Evolutionary conservation across 2,329 filamentous ascomycete genomes (phyloP).

Genomic region (Tolypocladium sp.): DNA sequence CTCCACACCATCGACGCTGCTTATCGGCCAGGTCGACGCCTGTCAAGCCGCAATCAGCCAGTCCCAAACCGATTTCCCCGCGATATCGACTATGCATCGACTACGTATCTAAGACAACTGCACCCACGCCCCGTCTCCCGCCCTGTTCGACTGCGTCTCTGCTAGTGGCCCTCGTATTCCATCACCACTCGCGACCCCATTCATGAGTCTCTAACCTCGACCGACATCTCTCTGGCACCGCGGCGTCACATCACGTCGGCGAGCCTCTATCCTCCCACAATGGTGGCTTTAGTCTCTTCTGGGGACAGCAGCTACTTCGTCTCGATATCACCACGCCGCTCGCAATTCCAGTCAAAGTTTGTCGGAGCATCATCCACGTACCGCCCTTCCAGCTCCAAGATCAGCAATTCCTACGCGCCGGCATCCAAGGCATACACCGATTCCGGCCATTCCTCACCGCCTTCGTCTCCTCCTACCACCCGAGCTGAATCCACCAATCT

Average conservation of each 20-base stretch:
- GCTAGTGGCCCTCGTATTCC: no score
- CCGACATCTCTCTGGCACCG: background rate
- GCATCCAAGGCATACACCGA: slow-evolving; percentile 33
- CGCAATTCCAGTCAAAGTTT: slow-evolving; percentile 52
- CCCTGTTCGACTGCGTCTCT: no score
- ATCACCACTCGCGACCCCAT: background rate
- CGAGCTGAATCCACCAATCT: slow-evolving; percentile 44
- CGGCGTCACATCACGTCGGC: slow-evolving; percentile 4
- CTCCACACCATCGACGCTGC: no score
- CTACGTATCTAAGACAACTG: no score
- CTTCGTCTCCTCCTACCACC: slow-evolving; percentile 37
- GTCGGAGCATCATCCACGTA: slow-evolving; percentile 31
- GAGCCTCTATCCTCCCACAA: slow-evolving; percentile 15
- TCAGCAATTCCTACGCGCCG: slow-evolving; percentile 35
- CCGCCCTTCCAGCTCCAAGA: slow-evolving; percentile 33
- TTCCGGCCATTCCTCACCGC: slow-evolving; percentile 41
- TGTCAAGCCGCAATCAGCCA: no score
- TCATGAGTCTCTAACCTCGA: background rate
- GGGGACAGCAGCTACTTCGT: slow-evolving; percentile 51
- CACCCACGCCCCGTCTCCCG: background rate
- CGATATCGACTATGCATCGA: no score
- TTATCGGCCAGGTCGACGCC: no score
- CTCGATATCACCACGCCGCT: slow-evolving; percentile 45
- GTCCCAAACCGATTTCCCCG: no score
- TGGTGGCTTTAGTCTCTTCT: slow-evolving; percentile 47